Evolutionary conservation across 2,329 filamentous ascomycete species (phyloP).

Genomic region (Fusarium mundagurra): DNA sequence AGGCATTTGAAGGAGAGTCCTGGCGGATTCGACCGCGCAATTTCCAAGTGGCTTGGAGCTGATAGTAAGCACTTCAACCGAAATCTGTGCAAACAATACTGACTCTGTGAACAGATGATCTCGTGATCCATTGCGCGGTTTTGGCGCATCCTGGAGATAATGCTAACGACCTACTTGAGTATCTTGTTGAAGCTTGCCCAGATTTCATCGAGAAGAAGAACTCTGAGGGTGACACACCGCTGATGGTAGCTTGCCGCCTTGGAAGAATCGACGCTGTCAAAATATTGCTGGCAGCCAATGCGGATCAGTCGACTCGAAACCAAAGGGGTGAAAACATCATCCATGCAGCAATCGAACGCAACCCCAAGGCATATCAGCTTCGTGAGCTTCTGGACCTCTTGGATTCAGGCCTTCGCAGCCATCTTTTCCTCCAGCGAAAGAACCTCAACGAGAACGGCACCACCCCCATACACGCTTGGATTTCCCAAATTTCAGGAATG

Average conservation of each 20-base stretch:
- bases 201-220: conserved; percentile 71
- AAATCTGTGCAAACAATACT: conserved; percentile 9
- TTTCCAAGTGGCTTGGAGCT: conserved; percentile 69
- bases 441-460: conserved; percentile 60
- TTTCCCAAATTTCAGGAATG: conserved; percentile 49
- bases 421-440: conserved; percentile 69
- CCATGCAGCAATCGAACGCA: conserved; percentile 61
- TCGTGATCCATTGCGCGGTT: conserved; percentile 74
- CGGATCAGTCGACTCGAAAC: conserved; percentile 74
- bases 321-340: conserved; percentile 72
- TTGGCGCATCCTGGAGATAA: conserved; percentile 53
- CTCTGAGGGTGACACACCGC: conserved; percentile 68
- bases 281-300: conserved; percentile 72
- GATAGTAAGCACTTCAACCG: conserved; percentile 60
- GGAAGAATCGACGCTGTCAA: conserved; percentile 65
- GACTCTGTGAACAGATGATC: conserved; percentile 57
- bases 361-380: conserved; percentile 50
- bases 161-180: conserved; percentile 67
- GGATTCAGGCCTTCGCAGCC: conserved; percentile 63
- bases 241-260: conserved; percentile 72
- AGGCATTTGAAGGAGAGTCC: conserved; percentile 67
- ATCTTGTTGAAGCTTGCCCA: conserved; percentile 71
- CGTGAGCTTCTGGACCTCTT: conserved; percentile 66
- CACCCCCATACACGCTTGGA: conserved; percentile 72
- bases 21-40: conserved; percentile 70